Evolutionary conservation across 179 eudicot genomes (phyloP).

Genomic region (Beta macrorhiza): DNA sequence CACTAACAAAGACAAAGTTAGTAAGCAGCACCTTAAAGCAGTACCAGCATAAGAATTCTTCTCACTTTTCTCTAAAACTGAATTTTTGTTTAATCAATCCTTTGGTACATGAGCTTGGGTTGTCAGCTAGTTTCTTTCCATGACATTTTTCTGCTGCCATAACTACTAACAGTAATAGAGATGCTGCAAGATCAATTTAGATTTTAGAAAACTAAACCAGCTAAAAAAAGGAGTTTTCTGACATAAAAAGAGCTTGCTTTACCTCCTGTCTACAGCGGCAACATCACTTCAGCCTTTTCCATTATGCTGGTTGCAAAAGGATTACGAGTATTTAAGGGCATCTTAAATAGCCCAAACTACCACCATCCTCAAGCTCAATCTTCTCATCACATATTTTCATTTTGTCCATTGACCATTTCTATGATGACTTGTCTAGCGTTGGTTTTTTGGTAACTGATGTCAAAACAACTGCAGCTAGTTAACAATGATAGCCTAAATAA

Average conservation of each 20-base stretch:
- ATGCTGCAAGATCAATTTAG: background rate
- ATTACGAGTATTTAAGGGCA: background rate
- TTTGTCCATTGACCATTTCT: conserved; percentile 23
- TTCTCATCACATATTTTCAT: conserved; percentile 23
- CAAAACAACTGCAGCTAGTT: conserved; percentile 20
- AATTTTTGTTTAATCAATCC: conserved; percentile 24
- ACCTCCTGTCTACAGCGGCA: conserved; percentile 40
- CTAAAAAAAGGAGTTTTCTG: background rate
- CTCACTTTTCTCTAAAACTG: conserved; percentile 25
- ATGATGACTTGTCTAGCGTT: conserved; percentile 20
- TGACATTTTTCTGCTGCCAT: conserved; percentile 26
- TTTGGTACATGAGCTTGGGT: conserved; percentile 29
- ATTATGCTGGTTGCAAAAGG: background rate
- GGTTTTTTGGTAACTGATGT: conserved; percentile 23
- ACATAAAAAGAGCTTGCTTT: conserved; percentile 6
- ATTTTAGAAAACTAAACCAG: conserved; percentile 5
- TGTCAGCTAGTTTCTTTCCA: conserved; percentile 28
- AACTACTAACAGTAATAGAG: conserved; percentile 28
- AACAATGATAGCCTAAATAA: background rate
- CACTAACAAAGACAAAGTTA: background rate
- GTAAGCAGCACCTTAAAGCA: conserved; percentile 37
- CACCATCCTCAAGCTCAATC: conserved; percentile 21
- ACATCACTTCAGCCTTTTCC: conserved; percentile 22
- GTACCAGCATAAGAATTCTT: conserved; percentile 27
- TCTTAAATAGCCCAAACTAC: conserved; percentile 27